Base-by-base conservation (phyloP, 2,329 filamentous ascomycete species). In the Cadophora malorum region DNA sequence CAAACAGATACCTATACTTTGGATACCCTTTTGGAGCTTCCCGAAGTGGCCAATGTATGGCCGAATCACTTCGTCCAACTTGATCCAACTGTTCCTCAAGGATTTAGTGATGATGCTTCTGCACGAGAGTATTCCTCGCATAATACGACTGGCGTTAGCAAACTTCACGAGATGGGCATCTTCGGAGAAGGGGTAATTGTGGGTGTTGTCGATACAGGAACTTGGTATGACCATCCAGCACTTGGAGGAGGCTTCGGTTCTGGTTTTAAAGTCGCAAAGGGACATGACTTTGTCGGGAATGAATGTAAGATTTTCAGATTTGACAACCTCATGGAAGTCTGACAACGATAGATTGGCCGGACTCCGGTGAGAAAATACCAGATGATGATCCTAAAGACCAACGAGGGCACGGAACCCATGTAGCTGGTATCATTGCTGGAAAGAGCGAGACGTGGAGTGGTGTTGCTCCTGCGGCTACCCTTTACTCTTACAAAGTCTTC, bases 161-260 rank as follows among this genome's bases (percentile, higher is more conserved):
- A 76, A 64, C 76, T 84, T 19, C 80, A 80, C 9, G 79, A 77
- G 5, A 75, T 78, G 50, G 82, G 82, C 8, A 75, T 81, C 19
- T 82, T 79, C 0, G 83, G 83, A 25, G 78, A 81, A 50, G 83
- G 83, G 1, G 73, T 82, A 28, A 78, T 78, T 25, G 76, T 85
- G 23, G 82, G 78, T 7, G 74, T 84, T 38, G 33, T 71, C 28
- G 72, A 73, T 66, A 79, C 76, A n/a, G 80, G 80, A 14, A 76
- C 88, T 61, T 88, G 91, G 74, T 90, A 90, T 74, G 82, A 79
- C 0, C 88, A 91, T 72, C 85, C 87, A 1, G 86, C 86, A 25
- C 83, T 91, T 0, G 89, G 89, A 45, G 87, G 87, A 56, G 88
- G 88, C 73, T 90, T 90, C 74, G 89, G 88, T 1, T 73, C 80